These are phyloP conservation scores for Cornus controversa DNA, from an alignment of 148 eudicot genomes.

Conservation along the genomic window DNA sequence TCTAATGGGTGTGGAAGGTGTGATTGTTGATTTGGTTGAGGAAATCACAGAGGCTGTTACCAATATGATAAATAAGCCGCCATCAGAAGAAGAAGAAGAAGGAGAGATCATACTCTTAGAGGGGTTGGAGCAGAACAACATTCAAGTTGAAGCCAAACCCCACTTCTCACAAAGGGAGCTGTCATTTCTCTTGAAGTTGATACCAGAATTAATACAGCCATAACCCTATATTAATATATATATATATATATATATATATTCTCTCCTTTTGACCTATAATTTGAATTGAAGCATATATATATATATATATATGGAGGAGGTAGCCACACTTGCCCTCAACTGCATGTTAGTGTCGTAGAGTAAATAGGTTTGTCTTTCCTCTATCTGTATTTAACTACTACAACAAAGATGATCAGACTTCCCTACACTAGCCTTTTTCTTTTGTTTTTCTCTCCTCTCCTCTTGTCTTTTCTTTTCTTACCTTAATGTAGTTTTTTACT, in stretches of 20 bases:
- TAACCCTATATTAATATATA: too few species aligned
- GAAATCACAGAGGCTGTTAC: conserved; percentile 66
- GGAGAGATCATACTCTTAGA: conserved; percentile 19
- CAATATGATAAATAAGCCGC: conserved; percentile 31
- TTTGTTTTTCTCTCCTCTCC: too few species aligned
- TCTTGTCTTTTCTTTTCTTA: too few species aligned
- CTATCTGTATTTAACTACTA: not conserved
- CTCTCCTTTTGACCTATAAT: too few species aligned
- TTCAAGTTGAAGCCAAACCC: conserved; percentile 10
- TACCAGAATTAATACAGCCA: conserved; percentile 40
- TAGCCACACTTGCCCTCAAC: not conserved
- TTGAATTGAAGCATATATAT: not conserved
- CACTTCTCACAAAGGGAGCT: conserved; percentile 45
- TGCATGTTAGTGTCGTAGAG: too few species aligned
- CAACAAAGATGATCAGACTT: not conserved
- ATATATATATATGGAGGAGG: too few species aligned
- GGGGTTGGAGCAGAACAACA: conserved; percentile 23
- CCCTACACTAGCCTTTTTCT: not conserved
- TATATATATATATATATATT: not conserved
- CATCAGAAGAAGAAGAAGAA: conserved; percentile 2
- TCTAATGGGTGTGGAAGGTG: conserved; percentile 81
- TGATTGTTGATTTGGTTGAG: conserved; percentile 66
- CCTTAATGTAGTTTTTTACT: too few species aligned
- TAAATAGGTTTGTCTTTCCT: not conserved
- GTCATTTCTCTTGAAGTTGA: conserved; percentile 46